Evolutionary conservation across 129 eudicot species (phyloP), one percentile per base, ranked within the genome.

Genomic region (Deinandra increscens): DNA sequence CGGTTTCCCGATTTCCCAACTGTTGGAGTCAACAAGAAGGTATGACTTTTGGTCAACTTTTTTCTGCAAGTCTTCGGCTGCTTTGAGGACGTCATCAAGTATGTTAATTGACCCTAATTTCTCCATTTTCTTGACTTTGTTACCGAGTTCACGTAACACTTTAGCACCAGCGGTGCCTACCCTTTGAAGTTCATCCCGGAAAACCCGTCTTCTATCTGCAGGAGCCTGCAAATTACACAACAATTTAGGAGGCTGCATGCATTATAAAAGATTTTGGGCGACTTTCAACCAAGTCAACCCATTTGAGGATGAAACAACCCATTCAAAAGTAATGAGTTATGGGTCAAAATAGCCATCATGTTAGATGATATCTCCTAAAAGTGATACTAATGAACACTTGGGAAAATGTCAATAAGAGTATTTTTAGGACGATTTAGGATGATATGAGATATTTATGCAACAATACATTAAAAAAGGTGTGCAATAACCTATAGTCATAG

Each of bases 91-190:
- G 75, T 92, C 78, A 13, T 78, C 69, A 0, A 92, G 89, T 55
- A 88, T 72, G 68, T 86, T 77, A 17, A 15, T 61, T 0, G 76
- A 60, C 33, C 85, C 81, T 22, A 86, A 19, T 69, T 84, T 92
- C 29, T 88, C 95, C 96, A 88, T 88, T 63, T 45, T 83, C 78
- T 86, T 84, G 2, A 92, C 58, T 80, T 84, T 92, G 78, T 56
- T 79, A 18, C 96, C 98, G 31, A 92, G 81, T 62, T 77, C 83
- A 9, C 86, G 91, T 42, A 92, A 41, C 44, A 88, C 87, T 69
- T 70, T 84, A 31, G 98, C 95, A 13, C 91, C 95, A 20, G 94
- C 91, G 2, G 79, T 71, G 39, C 95, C 81, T 10, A 92, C 98
- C 42, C 84, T 82, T 14, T 82, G 83, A 69, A 92, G 87, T 66